Percentiles rank a stretch among this genome's conserved stretches.
Evolutionary conservation across 768 basidiomycete species (phyloP).

Genomic region (Amanita exitialis): DNA sequence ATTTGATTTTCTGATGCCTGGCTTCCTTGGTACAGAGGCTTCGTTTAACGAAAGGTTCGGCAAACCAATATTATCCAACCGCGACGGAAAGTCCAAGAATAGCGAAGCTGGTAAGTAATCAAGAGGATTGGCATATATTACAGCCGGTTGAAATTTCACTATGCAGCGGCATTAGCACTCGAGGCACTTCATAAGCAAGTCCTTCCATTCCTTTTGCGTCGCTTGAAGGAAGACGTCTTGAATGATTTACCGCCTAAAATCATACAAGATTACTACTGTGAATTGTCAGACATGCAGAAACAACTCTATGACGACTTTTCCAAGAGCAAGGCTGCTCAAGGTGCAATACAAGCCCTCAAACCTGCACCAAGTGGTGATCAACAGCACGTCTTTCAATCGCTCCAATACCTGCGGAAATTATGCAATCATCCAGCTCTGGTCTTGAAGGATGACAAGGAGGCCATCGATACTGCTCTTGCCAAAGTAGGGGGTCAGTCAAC

Average conservation of each 20-base stretch:
- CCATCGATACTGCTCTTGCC: slow-evolving; percentile 45
- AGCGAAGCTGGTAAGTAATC: slow-evolving; percentile 76
- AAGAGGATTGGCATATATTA: not conserved
- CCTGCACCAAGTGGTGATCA: slow-evolving; percentile 31
- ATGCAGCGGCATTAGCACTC: slow-evolving; percentile 79
- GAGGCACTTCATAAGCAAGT: slow-evolving; percentile 99
- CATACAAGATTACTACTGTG: slow-evolving; percentile 99
- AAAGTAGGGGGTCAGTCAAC: slow-evolving; percentile 38
- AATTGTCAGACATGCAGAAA: slow-evolving; percentile 91
- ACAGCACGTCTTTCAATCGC: slow-evolving; percentile 91
- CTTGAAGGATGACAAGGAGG: slow-evolving; percentile 61
- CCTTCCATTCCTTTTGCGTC: slow-evolving; percentile 91
- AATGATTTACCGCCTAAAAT: slow-evolving; percentile 97
- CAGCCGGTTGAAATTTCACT: not conserved
- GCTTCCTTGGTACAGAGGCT: slow-evolving; percentile 92
- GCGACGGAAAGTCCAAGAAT: slow-evolving; percentile 92
- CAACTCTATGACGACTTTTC: slow-evolving; percentile 91
- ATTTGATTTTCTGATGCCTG: slow-evolving; percentile 99
- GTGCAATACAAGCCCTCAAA: slow-evolving; percentile 39
- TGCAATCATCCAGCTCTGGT: slow-evolving; percentile 97
- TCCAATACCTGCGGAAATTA: slow-evolving; percentile 94
- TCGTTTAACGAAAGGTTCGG: slow-evolving; percentile 94
- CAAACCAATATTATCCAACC: slow-evolving; percentile 89
- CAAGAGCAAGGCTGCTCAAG: slow-evolving; percentile 67
- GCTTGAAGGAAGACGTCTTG: slow-evolving; percentile 95